Conservation (phyloP, 805 yeast genomes). For the Zygoascus flipseniorum region DNA sequence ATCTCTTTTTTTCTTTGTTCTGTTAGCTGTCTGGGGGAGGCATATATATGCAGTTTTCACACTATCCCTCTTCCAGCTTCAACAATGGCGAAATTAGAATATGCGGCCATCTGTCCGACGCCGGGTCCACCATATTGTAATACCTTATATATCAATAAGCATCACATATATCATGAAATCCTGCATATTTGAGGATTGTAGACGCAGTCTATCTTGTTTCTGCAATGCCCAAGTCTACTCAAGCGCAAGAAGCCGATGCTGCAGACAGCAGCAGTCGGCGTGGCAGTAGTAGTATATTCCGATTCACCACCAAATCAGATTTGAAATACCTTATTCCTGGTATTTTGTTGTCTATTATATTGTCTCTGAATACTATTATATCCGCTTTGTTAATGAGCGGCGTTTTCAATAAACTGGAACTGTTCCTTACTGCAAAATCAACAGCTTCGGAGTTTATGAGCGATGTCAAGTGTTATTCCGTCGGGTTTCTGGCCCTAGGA, state of each 20-base stretch:
- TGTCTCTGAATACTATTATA: constrained; percentile 14
- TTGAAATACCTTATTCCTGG: constrained; percentile 9
- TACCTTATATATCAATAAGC: too few species aligned
- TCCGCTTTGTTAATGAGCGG: constrained; percentile 55
- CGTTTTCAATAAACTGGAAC: constrained; percentile 42
- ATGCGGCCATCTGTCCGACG: neutral
- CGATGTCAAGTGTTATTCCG: constrained; percentile 29
- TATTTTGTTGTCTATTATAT: neutral
- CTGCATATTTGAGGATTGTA: too few species aligned
- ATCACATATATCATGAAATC: too few species aligned
- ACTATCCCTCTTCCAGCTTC: neutral
- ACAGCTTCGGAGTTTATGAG: constrained; percentile 28
- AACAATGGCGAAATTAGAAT: neutral
- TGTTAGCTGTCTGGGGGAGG: too few species aligned
- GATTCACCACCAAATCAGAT: constrained; percentile 1
- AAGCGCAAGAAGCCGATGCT: too few species aligned
- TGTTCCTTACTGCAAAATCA: constrained; percentile 27
- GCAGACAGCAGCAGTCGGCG: too few species aligned
- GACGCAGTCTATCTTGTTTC: too few species aligned
- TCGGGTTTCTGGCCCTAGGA: constrained; percentile 40
- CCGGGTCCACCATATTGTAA: too few species aligned
- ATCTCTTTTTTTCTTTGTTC: too few species aligned
- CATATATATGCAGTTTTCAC: neutral
- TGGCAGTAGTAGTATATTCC: neutral
- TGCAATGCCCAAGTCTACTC: too few species aligned